Percentiles rank a stretch among this genome's conserved stretches.
These are phyloP conservation scores for Picea mariana DNA, from an alignment of 83 land plant genomes.

Conservation along the genomic window DNA sequence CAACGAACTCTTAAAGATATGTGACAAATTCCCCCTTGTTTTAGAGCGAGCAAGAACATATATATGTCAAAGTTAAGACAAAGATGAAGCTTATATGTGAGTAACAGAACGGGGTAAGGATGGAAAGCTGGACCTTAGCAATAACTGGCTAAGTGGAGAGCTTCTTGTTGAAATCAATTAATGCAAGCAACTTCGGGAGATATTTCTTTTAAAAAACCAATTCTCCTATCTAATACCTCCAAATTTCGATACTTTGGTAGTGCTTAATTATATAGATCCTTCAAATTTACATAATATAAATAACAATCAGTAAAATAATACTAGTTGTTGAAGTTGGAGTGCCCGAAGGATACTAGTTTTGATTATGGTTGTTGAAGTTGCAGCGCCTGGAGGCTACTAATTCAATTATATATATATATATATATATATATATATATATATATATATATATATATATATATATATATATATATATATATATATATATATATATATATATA, in stretches of 20 bases:
- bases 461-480: too few species aligned
- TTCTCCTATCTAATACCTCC: conserved; percentile 47
- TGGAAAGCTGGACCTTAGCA: conserved; percentile 27
- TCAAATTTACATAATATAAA: conserved; percentile 13
- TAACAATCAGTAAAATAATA: too few species aligned
- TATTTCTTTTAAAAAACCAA: conserved; percentile 46
- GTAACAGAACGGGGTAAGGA: not conserved
- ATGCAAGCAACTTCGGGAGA: conserved; percentile 42
- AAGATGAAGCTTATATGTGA: not conserved
- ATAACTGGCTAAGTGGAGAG: conserved; percentile 35
- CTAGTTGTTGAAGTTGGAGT: too few species aligned
- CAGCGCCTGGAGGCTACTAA: too few species aligned
- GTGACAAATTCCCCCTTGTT: not conserved
- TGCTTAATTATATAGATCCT: conserved; percentile 30
- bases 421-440: too few species aligned
- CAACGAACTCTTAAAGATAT: not conserved
- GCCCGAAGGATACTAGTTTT: too few species aligned
- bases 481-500: too few species aligned
- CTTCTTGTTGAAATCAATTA: too few species aligned
- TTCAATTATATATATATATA: too few species aligned
- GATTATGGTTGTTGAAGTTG: too few species aligned
- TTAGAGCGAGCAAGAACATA: not conserved
- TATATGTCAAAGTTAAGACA: not conserved
- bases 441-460: too few species aligned
- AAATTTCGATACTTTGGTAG: conserved; percentile 30